A percentile compares a stretch with the other conserved stretches of the same genome.
Evolutionary conservation across 2,329 filamentous ascomycete genomes (phyloP).

Genomic region (Alternaria ethzedia): DNA sequence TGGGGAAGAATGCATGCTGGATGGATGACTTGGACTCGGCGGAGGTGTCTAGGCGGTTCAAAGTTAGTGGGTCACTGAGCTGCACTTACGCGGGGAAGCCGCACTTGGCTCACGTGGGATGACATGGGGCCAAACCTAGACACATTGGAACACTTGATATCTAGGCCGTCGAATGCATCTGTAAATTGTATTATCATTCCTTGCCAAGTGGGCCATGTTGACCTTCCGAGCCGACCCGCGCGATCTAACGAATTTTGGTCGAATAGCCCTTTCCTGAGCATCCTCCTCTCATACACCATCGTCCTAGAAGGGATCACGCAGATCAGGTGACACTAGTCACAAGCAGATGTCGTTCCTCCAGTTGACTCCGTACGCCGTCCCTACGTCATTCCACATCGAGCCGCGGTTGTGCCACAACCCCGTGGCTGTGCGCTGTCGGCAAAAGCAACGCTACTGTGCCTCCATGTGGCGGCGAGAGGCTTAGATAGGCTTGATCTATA

Average conservation of each 20-base stretch:
- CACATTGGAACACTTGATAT: not conserved
- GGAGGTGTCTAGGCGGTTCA: slow-evolving; percentile 21
- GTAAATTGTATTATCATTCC: not conserved
- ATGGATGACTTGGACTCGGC: slow-evolving; percentile 23
- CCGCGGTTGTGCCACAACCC: not conserved
- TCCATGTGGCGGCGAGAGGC: not conserved
- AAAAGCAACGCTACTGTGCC: not conserved
- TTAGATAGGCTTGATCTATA: slow-evolving; percentile 74
- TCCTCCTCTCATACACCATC: not conserved
- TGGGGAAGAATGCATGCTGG: slow-evolving; percentile 10
- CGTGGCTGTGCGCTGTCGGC: not conserved
- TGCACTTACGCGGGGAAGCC: slow-evolving; percentile 33
- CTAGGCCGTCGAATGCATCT: not conserved
- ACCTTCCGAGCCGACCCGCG: not conserved
- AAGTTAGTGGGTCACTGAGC: slow-evolving; percentile 24
- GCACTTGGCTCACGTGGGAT: slow-evolving; percentile 32
- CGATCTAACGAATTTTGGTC: not conserved
- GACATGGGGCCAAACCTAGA: slow-evolving; percentile 9
- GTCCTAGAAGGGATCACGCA: not conserved
- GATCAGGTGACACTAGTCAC: not conserved
- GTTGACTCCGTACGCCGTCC: not conserved
- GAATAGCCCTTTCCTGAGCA: not conserved
- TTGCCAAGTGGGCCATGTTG: not conserved
- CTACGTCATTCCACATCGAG: not conserved
- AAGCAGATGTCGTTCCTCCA: not conserved